Base-by-base conservation (phyloP, 1,284 basidiomycete genomes). In the Ustilago lituana region DNA sequence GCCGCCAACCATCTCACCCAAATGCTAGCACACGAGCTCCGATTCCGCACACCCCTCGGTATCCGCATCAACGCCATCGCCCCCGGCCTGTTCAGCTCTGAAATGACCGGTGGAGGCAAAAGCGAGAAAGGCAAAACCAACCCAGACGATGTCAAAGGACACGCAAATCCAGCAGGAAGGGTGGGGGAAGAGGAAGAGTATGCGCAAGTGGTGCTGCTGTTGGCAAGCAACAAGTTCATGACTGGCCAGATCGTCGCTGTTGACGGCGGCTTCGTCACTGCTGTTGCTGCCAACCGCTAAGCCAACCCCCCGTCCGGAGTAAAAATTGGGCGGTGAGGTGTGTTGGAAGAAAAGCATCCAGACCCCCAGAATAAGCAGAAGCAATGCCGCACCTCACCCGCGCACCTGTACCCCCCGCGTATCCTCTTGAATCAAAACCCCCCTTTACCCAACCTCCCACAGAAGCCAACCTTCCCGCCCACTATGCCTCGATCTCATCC, bases 41-140 rank as follows among this genome's bases (percentile, higher is more conserved):
- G 53, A 8, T 79, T 75, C 45, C 23, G 50, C 15, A n/a, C 52
- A 40, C 55, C 64, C 17, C 17, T 60, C 1, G 45, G 36, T 3
- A 32, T 79, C 0, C 29, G 76, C 12, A 70, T 78, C 22, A 78
- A 78, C 49, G 72, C 76, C 12, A 66, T 79, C 17, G 74, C 74
- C 3, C 77, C 77, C 0, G 77, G 77, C 0, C 40, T 78, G 27
- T 79, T 78, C 49, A 37, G 60, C 5, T 45, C 37, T 2, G 77
- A 79, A 45, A 77, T 78, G 76, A 78, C 76, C 1, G 36, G 61
- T 12, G 62, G 51, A 1, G 56, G 56, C 2, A 49, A 52, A 17
- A 46, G 52, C 22, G 22, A 39, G 2, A 56, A 60, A 32, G 68
- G 70, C 12, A 63, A 58, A 19, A 67, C 56, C 1, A 55, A 45